Conservation (phyloP, 495 filamentous ascomycete genomes). For the Xylaria grammica region DNA sequence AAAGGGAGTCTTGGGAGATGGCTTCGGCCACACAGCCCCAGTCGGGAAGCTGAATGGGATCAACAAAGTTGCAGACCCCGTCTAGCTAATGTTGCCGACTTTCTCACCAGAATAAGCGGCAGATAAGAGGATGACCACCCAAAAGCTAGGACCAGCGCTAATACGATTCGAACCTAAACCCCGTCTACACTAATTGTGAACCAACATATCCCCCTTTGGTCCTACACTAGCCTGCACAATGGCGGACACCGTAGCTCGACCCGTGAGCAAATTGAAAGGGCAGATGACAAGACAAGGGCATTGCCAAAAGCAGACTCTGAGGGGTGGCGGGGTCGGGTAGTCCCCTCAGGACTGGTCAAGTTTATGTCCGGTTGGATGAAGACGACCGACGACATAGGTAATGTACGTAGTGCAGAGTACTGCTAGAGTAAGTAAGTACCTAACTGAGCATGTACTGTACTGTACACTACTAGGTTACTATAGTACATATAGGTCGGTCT, state of each 20-base stretch:
- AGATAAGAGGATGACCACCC: too few relatives aligned
- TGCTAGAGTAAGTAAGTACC: neutral
- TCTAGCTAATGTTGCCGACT: constrained; percentile 6
- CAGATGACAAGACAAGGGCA: constrained; percentile 17
- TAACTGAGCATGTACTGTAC: neutral
- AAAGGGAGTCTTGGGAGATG: constrained; percentile 7
- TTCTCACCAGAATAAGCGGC: constrained; percentile 17
- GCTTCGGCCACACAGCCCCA: constrained; percentile 31
- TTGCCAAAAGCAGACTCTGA: constrained; percentile 2
- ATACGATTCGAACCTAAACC: too few relatives aligned
- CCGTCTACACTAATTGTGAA: too few relatives aligned
- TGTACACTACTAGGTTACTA: too few relatives aligned
- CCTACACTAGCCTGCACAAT: too few relatives aligned
- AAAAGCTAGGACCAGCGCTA: too few relatives aligned
- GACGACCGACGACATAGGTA: neutral
- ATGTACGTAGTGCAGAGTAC: neutral
- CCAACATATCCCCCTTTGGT: too few relatives aligned
- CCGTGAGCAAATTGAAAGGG: constrained; percentile 1
- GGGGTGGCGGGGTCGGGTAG: constrained; percentile 1
- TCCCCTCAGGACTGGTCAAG: neutral
- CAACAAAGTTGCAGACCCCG: constrained; percentile 13
- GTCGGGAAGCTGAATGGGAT: constrained; percentile 20
- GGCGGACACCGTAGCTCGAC: neutral
- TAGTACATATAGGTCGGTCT: too few relatives aligned
- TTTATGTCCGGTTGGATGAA: constrained; percentile 4